These are phyloP conservation scores for Pulveroboletus sp. DNA, from an alignment of 768 basidiomycete genomes.

Conservation along the genomic window DNA sequence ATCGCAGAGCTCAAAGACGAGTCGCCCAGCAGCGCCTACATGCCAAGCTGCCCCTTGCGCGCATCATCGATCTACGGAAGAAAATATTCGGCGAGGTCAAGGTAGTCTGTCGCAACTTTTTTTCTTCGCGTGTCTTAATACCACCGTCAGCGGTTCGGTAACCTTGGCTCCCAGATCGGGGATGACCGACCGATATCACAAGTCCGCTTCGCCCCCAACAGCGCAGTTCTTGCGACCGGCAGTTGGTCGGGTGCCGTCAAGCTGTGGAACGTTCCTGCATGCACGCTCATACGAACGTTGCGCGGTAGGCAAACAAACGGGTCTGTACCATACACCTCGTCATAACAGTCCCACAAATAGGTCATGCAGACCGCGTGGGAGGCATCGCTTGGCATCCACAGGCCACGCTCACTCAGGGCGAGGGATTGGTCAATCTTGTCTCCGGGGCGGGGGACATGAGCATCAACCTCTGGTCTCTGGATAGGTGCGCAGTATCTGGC, in stretches of 20 bases:
- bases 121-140: background rate
- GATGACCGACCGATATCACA: conserved; percentile 93
- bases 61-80: conserved; percentile 90
- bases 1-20: conserved; percentile 89
- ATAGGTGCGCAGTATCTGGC: conserved; percentile 47
- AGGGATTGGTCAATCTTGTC: conserved; percentile 72
- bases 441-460: conserved; percentile 87
- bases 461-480: conserved; percentile 86
- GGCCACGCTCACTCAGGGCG: conserved; percentile 69
- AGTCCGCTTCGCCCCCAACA: conserved; percentile 93
- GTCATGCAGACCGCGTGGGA: conserved; percentile 86
- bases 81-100: conserved; percentile 87
- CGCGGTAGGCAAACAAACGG: conserved; percentile 48
- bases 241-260: conserved; percentile 96
- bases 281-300: conserved; percentile 70
- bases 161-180: conserved; percentile 96
- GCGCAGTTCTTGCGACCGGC: conserved; percentile 81
- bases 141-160: conserved; percentile 68
- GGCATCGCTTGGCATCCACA: conserved; percentile 98
- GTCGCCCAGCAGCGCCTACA: conserved; percentile 91
- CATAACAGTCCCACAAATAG: conserved; percentile 34
- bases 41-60: conserved; percentile 78
- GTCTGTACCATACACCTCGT: background rate
- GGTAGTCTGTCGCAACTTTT: conserved; percentile 39
- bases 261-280: conserved; percentile 92